Conservation (phyloP, 2,329 filamentous ascomycete genomes). For the Zymoseptoria crescenta region DNA sequence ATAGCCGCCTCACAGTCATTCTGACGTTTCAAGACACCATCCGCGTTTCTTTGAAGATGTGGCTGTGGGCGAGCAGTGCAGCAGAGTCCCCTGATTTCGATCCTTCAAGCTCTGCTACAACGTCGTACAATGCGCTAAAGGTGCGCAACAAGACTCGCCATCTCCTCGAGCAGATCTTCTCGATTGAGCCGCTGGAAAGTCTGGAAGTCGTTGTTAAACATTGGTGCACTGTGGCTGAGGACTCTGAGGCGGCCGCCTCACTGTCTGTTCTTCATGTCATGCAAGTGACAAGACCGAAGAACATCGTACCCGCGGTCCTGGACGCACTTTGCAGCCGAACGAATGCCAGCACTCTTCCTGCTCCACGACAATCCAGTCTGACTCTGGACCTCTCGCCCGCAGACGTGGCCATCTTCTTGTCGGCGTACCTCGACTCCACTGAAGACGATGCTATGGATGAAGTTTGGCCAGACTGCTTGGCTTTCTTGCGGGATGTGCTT, state of each 20-base stretch:
- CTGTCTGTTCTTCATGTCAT: slow-evolving; percentile 84
- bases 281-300: slow-evolving; percentile 81
- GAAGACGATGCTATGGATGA: slow-evolving; percentile 98
- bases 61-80: slow-evolving; percentile 77
- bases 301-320: slow-evolving; percentile 88
- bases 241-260: slow-evolving; percentile 46
- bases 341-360: slow-evolving; percentile 71
- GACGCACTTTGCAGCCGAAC: slow-evolving; percentile 94
- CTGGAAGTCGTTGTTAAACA: slow-evolving; percentile 82
- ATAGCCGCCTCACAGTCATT: slow-evolving; percentile 84
- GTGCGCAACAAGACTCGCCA: slow-evolving; percentile 84
- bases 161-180: slow-evolving; percentile 85
- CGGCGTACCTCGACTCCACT: slow-evolving; percentile 80
- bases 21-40: slow-evolving; percentile 97
- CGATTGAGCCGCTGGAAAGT: slow-evolving; percentile 85
- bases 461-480: slow-evolving; percentile 91
- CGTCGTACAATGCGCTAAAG: slow-evolving; percentile 85
- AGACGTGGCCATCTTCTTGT: slow-evolving; percentile 79
- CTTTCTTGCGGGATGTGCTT: slow-evolving; percentile 81
- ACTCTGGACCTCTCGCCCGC: slow-evolving; percentile 76
- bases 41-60: slow-evolving; percentile 83
- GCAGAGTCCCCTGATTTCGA: slow-evolving; percentile 53
- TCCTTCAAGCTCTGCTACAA: slow-evolving; percentile 57
- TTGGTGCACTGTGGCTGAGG: slow-evolving; percentile 55
- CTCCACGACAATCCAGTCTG: slow-evolving; percentile 74